Base-by-base conservation (phyloP, 106 monocot genomes). In the Allium cepa region DNA sequence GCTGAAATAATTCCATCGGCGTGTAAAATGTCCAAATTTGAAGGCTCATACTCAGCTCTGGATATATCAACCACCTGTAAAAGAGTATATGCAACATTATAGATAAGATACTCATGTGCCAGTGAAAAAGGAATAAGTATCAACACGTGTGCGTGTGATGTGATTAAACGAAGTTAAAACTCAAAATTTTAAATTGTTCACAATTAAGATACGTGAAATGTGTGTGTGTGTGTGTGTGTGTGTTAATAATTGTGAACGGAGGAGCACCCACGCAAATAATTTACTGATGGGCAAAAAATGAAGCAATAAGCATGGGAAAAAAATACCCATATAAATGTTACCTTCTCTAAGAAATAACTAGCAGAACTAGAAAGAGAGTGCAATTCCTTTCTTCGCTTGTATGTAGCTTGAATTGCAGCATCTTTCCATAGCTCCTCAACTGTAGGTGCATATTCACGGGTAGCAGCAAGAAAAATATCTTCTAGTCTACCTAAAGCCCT, bases 341-440 rank as follows among this genome's bases (percentile, higher is more conserved):
- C 94, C 88, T 72, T 79, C 47, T 88, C 77, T 52, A 95, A 65
- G 56, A 95, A 95, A 77, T 95, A 91, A 76, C 81, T 74, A 17
- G 91, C 94, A 68, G 53, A 53, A 58, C 47, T 63, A 72, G 94
- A 85, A 69, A 95, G 83, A 14, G 61, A 66, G 49, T 64, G 71
- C 49, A 95, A 53, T 69, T 95, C 91, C 63, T 57, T 81, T 76
- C 77, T 85, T 46, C 91, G 65, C 6, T 46, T 75, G 72, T 83
- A 95, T 70, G 94, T 85, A 27, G 80, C 83, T 79, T 91, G 94
- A 73, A 95, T 88, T 57, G 85, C 91, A 72, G 83, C 26, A 78
- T 88, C 82, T 67, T 88, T 85, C 94, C 94, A 95, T 56, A 95
- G 63, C 65, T 95, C 91, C 81, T 88, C 88, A 46, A 90, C 90